Conservation (phyloP, 2,329 filamentous ascomycete genomes). For the Colletotrichum sp. region DNA sequence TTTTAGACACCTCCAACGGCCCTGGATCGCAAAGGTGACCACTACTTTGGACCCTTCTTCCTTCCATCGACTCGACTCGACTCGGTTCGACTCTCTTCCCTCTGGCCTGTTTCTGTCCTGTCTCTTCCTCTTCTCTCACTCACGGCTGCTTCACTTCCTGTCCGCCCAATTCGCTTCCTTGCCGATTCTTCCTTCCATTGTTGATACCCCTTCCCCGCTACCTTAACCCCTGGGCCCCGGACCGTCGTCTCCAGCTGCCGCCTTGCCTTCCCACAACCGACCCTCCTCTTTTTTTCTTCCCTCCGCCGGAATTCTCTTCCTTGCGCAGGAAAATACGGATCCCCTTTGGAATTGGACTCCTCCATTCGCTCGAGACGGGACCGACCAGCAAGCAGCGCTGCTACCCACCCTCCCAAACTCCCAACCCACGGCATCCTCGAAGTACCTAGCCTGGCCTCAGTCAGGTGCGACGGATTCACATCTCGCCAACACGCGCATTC, state of each 20-base stretch:
- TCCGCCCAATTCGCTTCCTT: background rate
- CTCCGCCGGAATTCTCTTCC: slow-evolving; percentile 2
- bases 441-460: background rate
- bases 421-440: background rate
- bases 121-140: background rate
- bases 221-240: background rate
- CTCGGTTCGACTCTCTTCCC: background rate
- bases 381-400: background rate
- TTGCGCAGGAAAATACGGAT: slow-evolving; percentile 8
- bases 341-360: background rate
- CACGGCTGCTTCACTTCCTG: background rate
- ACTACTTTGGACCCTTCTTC: background rate
- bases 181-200: slow-evolving; percentile 11
- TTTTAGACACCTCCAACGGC: background rate
- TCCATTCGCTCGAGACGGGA: background rate
- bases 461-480: background rate
- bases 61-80: background rate
- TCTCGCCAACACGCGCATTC: background rate
- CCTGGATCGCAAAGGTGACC: background rate
- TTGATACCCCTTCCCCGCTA: slow-evolving; percentile 12
- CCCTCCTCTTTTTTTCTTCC: background rate
- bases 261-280: background rate
- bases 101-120: background rate
- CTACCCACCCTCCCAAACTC: background rate
- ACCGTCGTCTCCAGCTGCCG: background rate